These are phyloP conservation scores for Boletus eberwhitei DNA, from an alignment of 768 basidiomycete genomes.

Conservation along the genomic window DNA sequence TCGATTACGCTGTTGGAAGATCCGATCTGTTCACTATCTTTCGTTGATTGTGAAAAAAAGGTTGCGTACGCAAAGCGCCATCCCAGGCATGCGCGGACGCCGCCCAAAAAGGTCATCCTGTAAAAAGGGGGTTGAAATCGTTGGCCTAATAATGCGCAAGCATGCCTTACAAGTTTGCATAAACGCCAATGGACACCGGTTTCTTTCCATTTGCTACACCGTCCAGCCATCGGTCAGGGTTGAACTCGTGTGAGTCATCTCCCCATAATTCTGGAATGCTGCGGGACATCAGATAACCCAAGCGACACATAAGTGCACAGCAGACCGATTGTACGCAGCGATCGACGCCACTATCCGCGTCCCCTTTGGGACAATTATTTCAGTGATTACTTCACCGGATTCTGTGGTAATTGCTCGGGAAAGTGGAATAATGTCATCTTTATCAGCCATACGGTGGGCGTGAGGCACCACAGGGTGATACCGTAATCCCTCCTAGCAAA, in stretches of 20 bases:
- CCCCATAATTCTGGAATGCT: slow-evolving; percentile 32
- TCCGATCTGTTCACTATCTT: not conserved
- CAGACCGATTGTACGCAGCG: slow-evolving; percentile 52
- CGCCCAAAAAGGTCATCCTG: slow-evolving; percentile 31
- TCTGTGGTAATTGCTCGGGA: slow-evolving; percentile 47
- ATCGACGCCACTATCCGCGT: slow-evolving; percentile 51
- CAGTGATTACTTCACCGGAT: slow-evolving; percentile 40
- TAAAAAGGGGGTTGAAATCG: not conserved
- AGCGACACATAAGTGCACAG: not conserved
- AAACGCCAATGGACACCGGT: slow-evolving; percentile 23
- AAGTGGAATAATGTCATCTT: slow-evolving; percentile 59
- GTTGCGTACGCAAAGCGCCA: slow-evolving; percentile 32
- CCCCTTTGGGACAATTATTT: slow-evolving; percentile 49
- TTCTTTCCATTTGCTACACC: slow-evolving; percentile 17
- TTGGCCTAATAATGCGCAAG: not conserved
- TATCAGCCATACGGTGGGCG: slow-evolving; percentile 47
- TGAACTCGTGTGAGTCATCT: slow-evolving; percentile 30
- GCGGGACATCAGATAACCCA: not conserved
- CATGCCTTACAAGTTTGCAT: slow-evolving; percentile 26
- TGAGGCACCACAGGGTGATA: slow-evolving; percentile 50
- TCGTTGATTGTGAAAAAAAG: not conserved
- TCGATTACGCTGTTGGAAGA: slow-evolving; percentile 38
- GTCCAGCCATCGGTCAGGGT: slow-evolving; percentile 29
- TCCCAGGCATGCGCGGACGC: slow-evolving; percentile 26
- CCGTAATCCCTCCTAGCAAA: slow-evolving; percentile 43